Evolutionary conservation across 805 yeast genomes (phyloP).

Genomic region (Candida stauntonica): DNA sequence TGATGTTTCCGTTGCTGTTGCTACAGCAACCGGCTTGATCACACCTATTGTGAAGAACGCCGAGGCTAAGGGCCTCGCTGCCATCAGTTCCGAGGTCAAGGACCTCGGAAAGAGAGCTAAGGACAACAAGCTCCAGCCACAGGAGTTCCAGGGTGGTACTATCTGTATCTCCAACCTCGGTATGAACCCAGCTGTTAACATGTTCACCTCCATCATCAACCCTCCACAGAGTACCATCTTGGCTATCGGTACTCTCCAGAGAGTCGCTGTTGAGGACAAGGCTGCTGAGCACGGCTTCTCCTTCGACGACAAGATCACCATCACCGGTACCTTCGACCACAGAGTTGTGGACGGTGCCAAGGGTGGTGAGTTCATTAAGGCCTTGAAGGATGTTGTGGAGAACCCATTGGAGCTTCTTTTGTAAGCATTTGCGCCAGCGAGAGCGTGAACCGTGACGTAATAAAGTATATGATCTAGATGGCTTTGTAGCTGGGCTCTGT

Average conservation of each 20-base stretch:
- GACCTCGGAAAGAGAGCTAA: slow-evolving; percentile 96
- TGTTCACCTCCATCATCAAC: slow-evolving; percentile 95
- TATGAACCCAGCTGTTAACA: slow-evolving; percentile 90
- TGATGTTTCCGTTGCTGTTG: slow-evolving; percentile 97
- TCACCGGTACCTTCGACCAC: slow-evolving; percentile 98
- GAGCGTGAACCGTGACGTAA: no score
- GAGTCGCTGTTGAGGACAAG: slow-evolving; percentile 89
- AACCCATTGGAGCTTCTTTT: slow-evolving; percentile 92
- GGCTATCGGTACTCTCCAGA: slow-evolving; percentile 91
- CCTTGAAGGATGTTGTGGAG: slow-evolving; percentile 85
- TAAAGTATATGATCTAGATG: no score
- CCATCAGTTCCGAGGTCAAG: slow-evolving; percentile 80
- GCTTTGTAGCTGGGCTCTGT: no score
- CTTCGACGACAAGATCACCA: slow-evolving; percentile 84
- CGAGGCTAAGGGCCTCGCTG: slow-evolving; percentile 76
- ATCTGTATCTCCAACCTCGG: slow-evolving; percentile 98
- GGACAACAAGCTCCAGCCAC: slow-evolving; percentile 87
- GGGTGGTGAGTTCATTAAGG: slow-evolving; percentile 96
- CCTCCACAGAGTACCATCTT: slow-evolving; percentile 95
- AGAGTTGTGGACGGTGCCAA: slow-evolving; percentile 96
- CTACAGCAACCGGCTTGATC: slow-evolving; percentile 95
- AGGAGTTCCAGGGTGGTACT: slow-evolving; percentile 99
- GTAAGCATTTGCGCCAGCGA: slow-evolving; percentile 38
- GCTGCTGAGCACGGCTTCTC: slow-evolving; percentile 88
- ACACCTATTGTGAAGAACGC: slow-evolving; percentile 94